These are phyloP conservation scores for Staphylotrichum longicolle DNA, from an alignment of 495 filamentous ascomycete genomes.

Conservation along the genomic window DNA sequence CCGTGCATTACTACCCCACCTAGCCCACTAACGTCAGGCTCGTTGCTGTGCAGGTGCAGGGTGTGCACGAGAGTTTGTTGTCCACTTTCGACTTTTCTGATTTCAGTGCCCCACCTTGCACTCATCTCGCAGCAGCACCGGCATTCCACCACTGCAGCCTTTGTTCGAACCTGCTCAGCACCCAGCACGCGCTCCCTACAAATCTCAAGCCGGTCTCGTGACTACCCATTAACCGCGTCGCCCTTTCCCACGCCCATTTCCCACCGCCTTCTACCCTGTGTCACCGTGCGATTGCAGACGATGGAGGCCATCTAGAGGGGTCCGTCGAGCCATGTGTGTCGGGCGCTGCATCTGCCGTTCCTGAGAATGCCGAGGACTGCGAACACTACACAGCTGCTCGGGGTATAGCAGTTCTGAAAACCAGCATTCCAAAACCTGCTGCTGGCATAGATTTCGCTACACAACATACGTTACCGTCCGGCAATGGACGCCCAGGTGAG, in stretches of 20 bases:
- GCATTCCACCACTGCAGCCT: conserved; percentile 9
- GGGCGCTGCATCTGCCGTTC: conserved; percentile 28
- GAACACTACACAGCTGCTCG: conserved; percentile 28
- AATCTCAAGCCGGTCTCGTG: not conserved
- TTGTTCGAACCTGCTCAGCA: conserved; percentile 9
- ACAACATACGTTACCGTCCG: conserved; percentile 18
- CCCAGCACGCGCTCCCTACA: too few species aligned
- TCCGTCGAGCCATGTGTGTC: conserved; percentile 30
- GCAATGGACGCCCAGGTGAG: conserved; percentile 40
- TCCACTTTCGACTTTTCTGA: conserved; percentile 18
- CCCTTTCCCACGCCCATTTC: not conserved
- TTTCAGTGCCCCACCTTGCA: conserved; percentile 19
- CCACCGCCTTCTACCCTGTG: not conserved
- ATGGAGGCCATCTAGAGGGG: conserved; percentile 26
- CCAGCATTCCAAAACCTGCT: conserved; percentile 1
- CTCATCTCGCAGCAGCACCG: conserved; percentile 17
- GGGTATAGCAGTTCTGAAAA: conserved; percentile 35
- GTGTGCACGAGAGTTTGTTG: conserved; percentile 5
- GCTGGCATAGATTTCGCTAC: conserved; percentile 2
- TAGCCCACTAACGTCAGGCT: conserved; percentile 21
- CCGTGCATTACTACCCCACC: conserved; percentile 20
- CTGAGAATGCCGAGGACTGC: conserved; percentile 36
- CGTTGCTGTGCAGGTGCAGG: not conserved
- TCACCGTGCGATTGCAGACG: conserved; percentile 2
- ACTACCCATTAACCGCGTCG: not conserved